These are phyloP conservation scores for Amanita phalloides DNA, from an alignment of 768 basidiomycete species.

Conservation along the genomic window DNA sequence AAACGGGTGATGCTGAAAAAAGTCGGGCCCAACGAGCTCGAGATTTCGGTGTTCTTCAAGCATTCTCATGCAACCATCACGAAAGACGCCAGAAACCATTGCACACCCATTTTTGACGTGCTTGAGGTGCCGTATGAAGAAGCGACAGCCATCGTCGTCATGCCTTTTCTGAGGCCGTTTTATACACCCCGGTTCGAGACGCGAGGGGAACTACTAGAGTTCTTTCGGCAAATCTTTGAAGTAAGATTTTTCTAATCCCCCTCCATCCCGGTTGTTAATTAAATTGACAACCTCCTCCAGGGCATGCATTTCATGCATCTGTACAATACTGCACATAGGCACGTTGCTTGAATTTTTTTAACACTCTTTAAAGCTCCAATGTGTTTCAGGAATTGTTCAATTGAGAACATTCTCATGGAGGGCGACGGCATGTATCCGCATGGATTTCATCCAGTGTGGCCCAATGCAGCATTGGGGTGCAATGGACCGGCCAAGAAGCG, in stretches of 20 bases:
- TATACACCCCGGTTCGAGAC: slow-evolving; percentile 17
- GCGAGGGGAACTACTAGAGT: slow-evolving; percentile 20
- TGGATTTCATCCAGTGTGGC: slow-evolving; percentile 12
- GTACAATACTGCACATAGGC: slow-evolving; percentile 21
- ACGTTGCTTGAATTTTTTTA: neutral
- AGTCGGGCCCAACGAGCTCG: slow-evolving; percentile 17
- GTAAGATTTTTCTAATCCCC: slow-evolving; percentile 4
- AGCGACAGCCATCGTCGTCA: slow-evolving; percentile 15
- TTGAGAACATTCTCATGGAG: slow-evolving; percentile 21
- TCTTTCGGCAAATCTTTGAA: slow-evolving; percentile 18
- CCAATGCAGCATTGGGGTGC: slow-evolving; percentile 10
- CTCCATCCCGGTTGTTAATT: neutral
- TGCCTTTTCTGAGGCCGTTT: slow-evolving; percentile 16
- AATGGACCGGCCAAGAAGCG: neutral
- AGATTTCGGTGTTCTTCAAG: slow-evolving; percentile 18
- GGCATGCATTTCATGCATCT: slow-evolving; percentile 24
- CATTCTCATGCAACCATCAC: slow-evolving; percentile 4
- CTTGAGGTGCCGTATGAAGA: slow-evolving; percentile 12
- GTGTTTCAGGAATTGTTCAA: slow-evolving; percentile 17
- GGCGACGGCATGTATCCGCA: slow-evolving; percentile 10
- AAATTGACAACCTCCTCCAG: slow-evolving; percentile 7
- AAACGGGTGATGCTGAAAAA: slow-evolving; percentile 19
- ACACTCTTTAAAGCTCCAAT: neutral
- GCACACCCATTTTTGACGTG: slow-evolving; percentile 19
- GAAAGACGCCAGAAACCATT: slow-evolving; percentile 21